Percentiles rank a stretch among this genome's conserved stretches.
Evolutionary conservation across 345 rosid species (phyloP).

Genomic region (Salix suchowensis): DNA sequence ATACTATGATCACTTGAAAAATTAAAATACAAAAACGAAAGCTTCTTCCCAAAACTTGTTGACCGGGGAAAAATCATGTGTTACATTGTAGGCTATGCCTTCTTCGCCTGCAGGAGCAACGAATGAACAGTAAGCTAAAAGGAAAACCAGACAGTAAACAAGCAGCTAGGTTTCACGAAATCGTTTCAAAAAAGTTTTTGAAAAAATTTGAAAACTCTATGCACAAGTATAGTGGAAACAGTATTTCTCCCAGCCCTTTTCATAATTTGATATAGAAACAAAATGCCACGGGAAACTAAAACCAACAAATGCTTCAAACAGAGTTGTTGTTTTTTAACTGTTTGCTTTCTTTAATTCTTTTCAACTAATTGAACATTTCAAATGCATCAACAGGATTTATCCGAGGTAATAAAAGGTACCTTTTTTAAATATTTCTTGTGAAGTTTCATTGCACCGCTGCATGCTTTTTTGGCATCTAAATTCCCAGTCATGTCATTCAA

Average conservation of each 20-base stretch:
- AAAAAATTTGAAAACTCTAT: no score
- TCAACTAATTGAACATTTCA: neutral
- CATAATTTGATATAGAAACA: neutral
- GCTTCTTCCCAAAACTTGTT: neutral
- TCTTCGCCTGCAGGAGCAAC: conserved; percentile 41
- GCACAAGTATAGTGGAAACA: neutral
- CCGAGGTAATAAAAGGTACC: conserved; percentile 33
- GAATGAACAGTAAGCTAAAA: neutral
- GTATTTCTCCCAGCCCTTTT: neutral
- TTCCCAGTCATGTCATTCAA: conserved; percentile 86
- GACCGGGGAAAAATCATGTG: neutral
- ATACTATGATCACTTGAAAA: neutral
- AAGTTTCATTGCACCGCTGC: conserved; percentile 89
- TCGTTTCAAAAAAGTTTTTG: no score
- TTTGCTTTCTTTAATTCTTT: neutral
- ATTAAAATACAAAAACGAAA: conserved; percentile 1
- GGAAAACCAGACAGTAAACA: neutral
- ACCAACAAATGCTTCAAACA: neutral
- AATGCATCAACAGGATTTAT: conserved; percentile 3
- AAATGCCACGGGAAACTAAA: neutral
- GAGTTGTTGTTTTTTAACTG: neutral
- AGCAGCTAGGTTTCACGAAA: neutral
- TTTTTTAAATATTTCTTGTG: conserved; percentile 89
- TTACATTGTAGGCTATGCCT: conserved; percentile 24
- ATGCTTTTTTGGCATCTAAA: conserved; percentile 88